Evolutionary conservation across 768 basidiomycete genomes (phyloP).

Genomic region (Rhodotorula graminis): DNA sequence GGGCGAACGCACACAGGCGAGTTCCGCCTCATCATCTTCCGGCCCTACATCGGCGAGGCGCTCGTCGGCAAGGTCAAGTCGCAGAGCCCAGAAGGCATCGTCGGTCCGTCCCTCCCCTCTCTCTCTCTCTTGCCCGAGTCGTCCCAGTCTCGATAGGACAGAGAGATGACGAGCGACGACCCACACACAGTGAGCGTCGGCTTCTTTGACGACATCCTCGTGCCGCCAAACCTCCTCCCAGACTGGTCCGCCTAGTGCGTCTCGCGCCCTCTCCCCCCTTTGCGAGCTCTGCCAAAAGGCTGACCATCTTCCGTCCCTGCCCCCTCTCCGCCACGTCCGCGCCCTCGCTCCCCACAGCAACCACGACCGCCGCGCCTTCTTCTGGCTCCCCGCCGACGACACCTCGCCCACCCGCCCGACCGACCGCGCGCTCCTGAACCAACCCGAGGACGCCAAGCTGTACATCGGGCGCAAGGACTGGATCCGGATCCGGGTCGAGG

Average conservation of each 20-base stretch:
- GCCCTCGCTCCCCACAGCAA: slow-evolving; percentile 42
- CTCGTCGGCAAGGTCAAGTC: slow-evolving; percentile 82
- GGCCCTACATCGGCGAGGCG: slow-evolving; percentile 85
- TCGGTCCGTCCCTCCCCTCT: slow-evolving; percentile 55
- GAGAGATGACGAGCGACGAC: no score
- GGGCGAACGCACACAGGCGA: slow-evolving; percentile 55
- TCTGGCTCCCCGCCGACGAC: slow-evolving; percentile 44
- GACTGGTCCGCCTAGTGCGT: slow-evolving; percentile 55
- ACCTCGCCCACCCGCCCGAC: slow-evolving; percentile 2
- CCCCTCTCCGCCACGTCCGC: not conserved
- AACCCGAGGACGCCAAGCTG: slow-evolving; percentile 36
- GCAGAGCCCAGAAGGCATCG: slow-evolving; percentile 76
- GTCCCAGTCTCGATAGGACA: no score
- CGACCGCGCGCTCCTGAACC: slow-evolving; percentile 20
- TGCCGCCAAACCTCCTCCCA: slow-evolving; percentile 73
- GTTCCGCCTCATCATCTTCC: slow-evolving; percentile 83
- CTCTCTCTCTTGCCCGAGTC: no score
- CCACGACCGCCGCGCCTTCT: slow-evolving; percentile 44
- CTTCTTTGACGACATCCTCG: slow-evolving; percentile 91
- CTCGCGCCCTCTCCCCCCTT: not conserved
- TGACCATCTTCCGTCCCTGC: not conserved
- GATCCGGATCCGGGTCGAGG: slow-evolving; percentile 40
- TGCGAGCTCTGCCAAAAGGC: not conserved
- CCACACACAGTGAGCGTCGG: slow-evolving; percentile 52
- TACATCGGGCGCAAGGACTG: slow-evolving; percentile 38